Conservation (phyloP, 352 stramenopile species). For the Phytophthora cactorum region DNA sequence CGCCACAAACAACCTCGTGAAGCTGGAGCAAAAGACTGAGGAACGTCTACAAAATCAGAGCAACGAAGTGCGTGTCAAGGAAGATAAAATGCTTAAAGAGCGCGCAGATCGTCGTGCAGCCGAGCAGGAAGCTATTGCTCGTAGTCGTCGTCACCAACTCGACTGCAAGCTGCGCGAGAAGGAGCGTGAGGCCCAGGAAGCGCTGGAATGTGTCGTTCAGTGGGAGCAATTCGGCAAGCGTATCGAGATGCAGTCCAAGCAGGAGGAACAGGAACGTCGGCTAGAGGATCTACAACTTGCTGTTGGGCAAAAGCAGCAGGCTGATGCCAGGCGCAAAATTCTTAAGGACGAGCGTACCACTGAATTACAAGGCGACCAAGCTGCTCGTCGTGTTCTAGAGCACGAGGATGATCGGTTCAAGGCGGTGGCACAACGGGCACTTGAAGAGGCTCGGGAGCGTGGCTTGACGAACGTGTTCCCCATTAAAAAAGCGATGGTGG, state of each 20-base stretch:
- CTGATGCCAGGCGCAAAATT: slow-evolving; percentile 65
- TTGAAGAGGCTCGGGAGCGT: slow-evolving; percentile 64
- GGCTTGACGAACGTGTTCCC: slow-evolving; percentile 71
- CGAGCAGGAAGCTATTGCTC: slow-evolving; percentile 67
- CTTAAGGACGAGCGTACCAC: slow-evolving; percentile 48
- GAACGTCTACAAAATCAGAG: slow-evolving; percentile 67
- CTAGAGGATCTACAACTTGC: slow-evolving; percentile 68
- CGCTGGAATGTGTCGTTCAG: slow-evolving; percentile 54
- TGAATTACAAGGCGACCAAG: slow-evolving; percentile 39
- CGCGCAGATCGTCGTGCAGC: slow-evolving; percentile 66
- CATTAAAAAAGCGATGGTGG: slow-evolving; percentile 73
- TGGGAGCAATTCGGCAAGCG: slow-evolving; percentile 75
- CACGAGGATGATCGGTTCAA: slow-evolving; percentile 71
- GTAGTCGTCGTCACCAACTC: slow-evolving; percentile 66
- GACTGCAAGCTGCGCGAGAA: slow-evolving; percentile 51
- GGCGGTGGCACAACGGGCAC: slow-evolving; percentile 52
- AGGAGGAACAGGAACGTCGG: slow-evolving; percentile 69
- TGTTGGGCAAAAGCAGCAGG: slow-evolving; percentile 79
- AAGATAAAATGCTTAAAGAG: slow-evolving; percentile 67
- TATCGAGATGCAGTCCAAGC: slow-evolving; percentile 57
- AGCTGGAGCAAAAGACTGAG: slow-evolving; percentile 72
- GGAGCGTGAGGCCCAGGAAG: slow-evolving; percentile 47
- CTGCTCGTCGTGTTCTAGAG: slow-evolving; percentile 40
- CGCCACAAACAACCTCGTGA: slow-evolving; percentile 72
- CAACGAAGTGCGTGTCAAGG: slow-evolving; percentile 72